A percentile compares a stretch with the other conserved stretches of the same genome.
Evolutionary conservation across 2,329 filamentous ascomycete genomes (phyloP).

Genomic region (Colletotrichum coccodes): DNA sequence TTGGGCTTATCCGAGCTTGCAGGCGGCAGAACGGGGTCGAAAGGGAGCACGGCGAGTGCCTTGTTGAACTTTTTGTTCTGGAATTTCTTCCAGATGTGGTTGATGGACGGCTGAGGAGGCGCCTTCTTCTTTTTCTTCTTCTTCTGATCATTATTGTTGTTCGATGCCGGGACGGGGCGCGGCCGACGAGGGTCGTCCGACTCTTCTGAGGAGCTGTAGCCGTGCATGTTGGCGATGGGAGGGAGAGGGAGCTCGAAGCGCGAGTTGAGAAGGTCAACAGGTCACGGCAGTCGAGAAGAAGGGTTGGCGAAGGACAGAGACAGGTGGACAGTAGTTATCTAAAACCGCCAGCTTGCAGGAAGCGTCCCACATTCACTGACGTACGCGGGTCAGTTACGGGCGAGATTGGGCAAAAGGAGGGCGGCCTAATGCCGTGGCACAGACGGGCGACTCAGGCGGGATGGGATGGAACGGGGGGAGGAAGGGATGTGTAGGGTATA

Average conservation of each 20-base stretch:
- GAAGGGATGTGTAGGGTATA: constrained; percentile 12
- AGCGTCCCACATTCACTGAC: not conserved
- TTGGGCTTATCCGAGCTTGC: constrained; percentile 64
- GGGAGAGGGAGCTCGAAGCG: not conserved
- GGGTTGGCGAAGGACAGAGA: not conserved
- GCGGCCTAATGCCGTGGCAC: not conserved
- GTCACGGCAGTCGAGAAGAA: not conserved
- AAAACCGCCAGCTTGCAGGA: not conserved
- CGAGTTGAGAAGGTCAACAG: not conserved
- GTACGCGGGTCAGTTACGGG: constrained; percentile 6
- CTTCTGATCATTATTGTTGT: constrained; percentile 52
- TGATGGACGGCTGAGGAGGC: constrained; percentile 74
- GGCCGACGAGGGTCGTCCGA: constrained; percentile 57
- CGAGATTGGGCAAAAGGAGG: not conserved
- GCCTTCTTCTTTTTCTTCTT: constrained; percentile 68
- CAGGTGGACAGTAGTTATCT: not conserved
- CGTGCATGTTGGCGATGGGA: constrained; percentile 46
- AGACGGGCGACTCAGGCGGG: constrained; percentile 19
- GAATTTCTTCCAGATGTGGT: constrained; percentile 73
- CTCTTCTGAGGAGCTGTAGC: constrained; percentile 61
- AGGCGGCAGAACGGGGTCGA: constrained; percentile 66
- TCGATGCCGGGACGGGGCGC: constrained; percentile 45
- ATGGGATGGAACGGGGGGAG: not conserved
- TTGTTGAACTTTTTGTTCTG: constrained; percentile 70
- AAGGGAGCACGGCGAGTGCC: constrained; percentile 72